Conservation (phyloP, 805 yeast genomes). For the Kluyveromyces aestuarii region DNA sequence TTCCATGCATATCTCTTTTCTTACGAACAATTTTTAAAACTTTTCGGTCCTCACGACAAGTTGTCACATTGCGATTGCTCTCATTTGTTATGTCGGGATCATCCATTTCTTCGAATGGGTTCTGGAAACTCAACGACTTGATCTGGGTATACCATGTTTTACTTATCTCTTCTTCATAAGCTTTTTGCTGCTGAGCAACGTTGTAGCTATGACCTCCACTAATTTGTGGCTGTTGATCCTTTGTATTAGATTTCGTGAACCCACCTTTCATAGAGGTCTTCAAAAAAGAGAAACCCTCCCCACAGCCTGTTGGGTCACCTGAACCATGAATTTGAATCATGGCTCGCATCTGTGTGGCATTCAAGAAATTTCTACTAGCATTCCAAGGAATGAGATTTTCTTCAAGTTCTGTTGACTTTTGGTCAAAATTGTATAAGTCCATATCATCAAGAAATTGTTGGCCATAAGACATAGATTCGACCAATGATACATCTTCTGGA, state of each 20-base stretch:
- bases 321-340: slow-evolving; percentile 92
- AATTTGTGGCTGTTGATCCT: slow-evolving; percentile 29
- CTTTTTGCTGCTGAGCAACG: slow-evolving; percentile 78
- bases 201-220: slow-evolving; percentile 64
- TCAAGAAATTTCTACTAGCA: slow-evolving; percentile 79
- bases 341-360: slow-evolving; percentile 92
- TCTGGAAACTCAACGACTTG: slow-evolving; percentile 40
- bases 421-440: slow-evolving; percentile 42
- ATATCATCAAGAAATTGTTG: slow-evolving; percentile 80
- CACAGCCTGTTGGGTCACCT: slow-evolving; percentile 90
- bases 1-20: slow-evolving; percentile 76
- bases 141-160: slow-evolving; percentile 87
- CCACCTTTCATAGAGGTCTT: slow-evolving; percentile 95
- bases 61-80: slow-evolving; percentile 22
- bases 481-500: slow-evolving; percentile 82
- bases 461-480: slow-evolving; percentile 93
- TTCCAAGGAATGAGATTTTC: slow-evolving; percentile 94
- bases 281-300: slow-evolving; percentile 80
- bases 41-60: slow-evolving; percentile 27
- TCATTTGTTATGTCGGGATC: slow-evolving; percentile 31
- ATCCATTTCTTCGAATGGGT: slow-evolving; percentile 29
- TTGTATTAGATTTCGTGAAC: slow-evolving; percentile 37
- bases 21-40: slow-evolving; percentile 64
- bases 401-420: slow-evolving; percentile 52
- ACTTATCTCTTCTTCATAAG: slow-evolving; percentile 83